Evolutionary conservation across 305 asterid species (phyloP), one percentile per base, ranked within the genome.

Genomic region (Fraxinus angustifolia): DNA sequence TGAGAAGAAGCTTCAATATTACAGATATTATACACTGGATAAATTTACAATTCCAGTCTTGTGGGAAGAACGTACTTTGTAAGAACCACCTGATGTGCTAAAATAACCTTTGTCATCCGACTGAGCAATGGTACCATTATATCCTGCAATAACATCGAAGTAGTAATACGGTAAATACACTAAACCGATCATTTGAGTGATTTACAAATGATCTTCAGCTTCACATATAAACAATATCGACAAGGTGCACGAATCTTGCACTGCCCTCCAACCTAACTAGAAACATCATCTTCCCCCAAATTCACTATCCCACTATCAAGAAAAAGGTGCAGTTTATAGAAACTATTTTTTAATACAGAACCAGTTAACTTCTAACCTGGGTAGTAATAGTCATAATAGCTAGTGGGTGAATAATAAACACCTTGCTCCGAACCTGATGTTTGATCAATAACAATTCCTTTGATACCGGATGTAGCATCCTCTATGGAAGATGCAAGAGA

Each of bases 351-450:
- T 77, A 36, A 40, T 21, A 78, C 71, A 70, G 76, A 82, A 48
- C 81, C 75, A 75, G 75, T 76, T 17, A 82, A 79, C 76, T 73
- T 78, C 87, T 81, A 73, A 91, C 97, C 97, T 82, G 91, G 91
- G 81, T 90, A 89, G 81, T 85, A 87, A 83, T 90, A 90, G 77
- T 88, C 88, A 81, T 87, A 90, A 85, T 86, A 86, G 90, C 88
- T 85, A 78, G 88, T 86, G 65, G 92, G 89, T 70, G 92, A 87
- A 86, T 90, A 88, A 84, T 84, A 84, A 79, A 80, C 88, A 81
- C 89, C 90, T 75, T 91, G 92, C 84, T 83, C 91, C 78, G 89
- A 81, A 79, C 80, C 87, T 48, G 86, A 68, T 21, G 77, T 84
- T 85, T 85, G 86, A 86, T 83, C 84, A 16, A 28, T 31, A 17